These are phyloP conservation scores for Aaosphaeria pasadenensis DNA, from an alignment of 2,329 filamentous ascomycete species.

Conservation along the genomic window DNA sequence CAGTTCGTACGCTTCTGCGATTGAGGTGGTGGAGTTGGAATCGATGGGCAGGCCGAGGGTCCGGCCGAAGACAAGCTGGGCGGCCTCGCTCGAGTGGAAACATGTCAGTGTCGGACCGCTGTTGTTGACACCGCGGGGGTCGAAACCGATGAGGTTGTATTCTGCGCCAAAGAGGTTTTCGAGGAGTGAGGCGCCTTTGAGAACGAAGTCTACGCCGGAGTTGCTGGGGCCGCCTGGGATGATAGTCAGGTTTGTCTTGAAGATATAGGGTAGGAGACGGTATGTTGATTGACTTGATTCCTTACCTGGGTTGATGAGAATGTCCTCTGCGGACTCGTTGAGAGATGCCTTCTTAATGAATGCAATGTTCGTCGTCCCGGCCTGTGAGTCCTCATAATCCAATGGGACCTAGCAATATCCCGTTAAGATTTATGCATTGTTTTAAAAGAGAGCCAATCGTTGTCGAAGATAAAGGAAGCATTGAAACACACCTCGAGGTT, in stretches of 20 bases:
- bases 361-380: slow-evolving; percentile 41
- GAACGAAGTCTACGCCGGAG: slow-evolving; percentile 33
- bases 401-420: slow-evolving; percentile 36
- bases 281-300: too few species aligned
- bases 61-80: background rate
- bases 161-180: background rate
- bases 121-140: background rate
- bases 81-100: background rate
- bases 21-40: background rate
- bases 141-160: background rate
- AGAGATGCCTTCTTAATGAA: slow-evolving; percentile 43
- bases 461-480: too few species aligned
- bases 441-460: too few species aligned
- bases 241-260: slow-evolving; percentile 8
- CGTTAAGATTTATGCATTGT: too few species aligned
- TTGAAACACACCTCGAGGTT: slow-evolving; percentile 38
- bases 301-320: slow-evolving; percentile 45
- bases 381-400: slow-evolving; percentile 21
- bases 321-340: slow-evolving; percentile 46
- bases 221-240: slow-evolving; percentile 47
- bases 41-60: background rate
- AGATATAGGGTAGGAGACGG: too few species aligned
- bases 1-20: background rate
- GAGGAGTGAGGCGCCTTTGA: background rate
- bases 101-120: background rate